These are phyloP conservation scores for Aspergillus latus DNA, from an alignment of 2,329 filamentous ascomycete genomes.

Conservation along the genomic window DNA sequence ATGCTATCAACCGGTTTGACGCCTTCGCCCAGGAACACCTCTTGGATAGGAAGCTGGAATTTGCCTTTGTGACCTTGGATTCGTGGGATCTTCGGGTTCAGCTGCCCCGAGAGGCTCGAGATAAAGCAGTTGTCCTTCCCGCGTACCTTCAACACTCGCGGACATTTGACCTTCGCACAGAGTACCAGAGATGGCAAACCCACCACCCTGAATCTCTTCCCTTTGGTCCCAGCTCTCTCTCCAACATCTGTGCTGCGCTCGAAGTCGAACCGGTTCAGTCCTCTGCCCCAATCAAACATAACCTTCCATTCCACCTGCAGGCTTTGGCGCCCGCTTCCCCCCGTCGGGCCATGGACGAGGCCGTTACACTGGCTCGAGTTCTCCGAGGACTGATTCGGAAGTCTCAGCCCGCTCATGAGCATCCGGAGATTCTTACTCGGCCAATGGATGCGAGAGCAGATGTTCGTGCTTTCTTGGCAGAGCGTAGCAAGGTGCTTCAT, in stretches of 20 bases:
- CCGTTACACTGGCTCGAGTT: slow-evolving; percentile 88
- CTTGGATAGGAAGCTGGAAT: slow-evolving; percentile 86
- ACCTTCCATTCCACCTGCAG: slow-evolving; percentile 95
- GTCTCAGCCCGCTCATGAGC: slow-evolving; percentile 89
- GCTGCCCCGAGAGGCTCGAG: slow-evolving; percentile 92
- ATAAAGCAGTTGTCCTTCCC: slow-evolving; percentile 95
- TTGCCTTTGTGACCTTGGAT: slow-evolving; percentile 97
- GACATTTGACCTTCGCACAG: slow-evolving; percentile 92
- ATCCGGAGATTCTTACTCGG: slow-evolving; percentile 89
- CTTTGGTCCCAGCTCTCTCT: slow-evolving; percentile 90
- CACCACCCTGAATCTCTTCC: slow-evolving; percentile 97
- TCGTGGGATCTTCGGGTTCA: slow-evolving; percentile 98
- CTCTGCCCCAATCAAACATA: slow-evolving; percentile 97
- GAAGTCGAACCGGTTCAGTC: slow-evolving; percentile 98
- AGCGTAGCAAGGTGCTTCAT: slow-evolving; percentile 96
- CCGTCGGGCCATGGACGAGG: slow-evolving; percentile 95
- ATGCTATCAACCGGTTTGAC: slow-evolving; percentile 94
- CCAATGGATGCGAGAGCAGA: slow-evolving; percentile 97
- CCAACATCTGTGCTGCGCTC: slow-evolving; percentile 96
- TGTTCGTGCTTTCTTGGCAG: slow-evolving; percentile 90
- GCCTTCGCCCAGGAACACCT: slow-evolving; percentile 90
- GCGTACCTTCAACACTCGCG: slow-evolving; percentile 97
- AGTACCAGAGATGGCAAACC: slow-evolving; percentile 98
- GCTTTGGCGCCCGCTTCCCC: slow-evolving; percentile 93
- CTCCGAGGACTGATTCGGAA: slow-evolving; percentile 91